A percentile compares a stretch with the other conserved stretches of the same genome.
These are phyloP conservation scores for Nowakowskiella sp. DNA, from an alignment of 192 early-diverging fungal genomes.

Conservation along the genomic window DNA sequence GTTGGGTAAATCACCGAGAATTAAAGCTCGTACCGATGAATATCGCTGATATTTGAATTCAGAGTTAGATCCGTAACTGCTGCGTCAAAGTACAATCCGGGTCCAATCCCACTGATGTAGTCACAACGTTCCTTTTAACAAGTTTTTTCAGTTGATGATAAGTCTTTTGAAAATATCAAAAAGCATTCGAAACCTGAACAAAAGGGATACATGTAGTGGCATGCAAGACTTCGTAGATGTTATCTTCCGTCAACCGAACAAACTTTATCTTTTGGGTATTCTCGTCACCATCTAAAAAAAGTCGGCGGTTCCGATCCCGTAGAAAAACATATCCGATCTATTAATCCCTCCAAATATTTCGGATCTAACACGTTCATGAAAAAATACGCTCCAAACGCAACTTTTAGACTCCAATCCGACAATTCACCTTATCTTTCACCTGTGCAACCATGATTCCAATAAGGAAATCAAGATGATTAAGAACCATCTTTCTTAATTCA, in stretches of 20 bases:
- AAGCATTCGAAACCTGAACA: conserved; percentile 14
- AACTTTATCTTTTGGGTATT: conserved; percentile 15
- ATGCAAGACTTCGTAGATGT: conserved; percentile 28
- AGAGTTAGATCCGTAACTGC: conserved; percentile 25
- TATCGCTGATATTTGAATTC: conserved; percentile 13
- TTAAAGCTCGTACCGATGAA: conserved; percentile 9
- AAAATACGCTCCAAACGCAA: not conserved
- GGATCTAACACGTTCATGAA: conserved; percentile 18
- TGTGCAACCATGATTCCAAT: conserved; percentile 25
- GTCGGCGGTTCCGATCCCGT: conserved; percentile 21
- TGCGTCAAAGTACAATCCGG: conserved; percentile 26
- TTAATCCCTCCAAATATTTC: conserved; percentile 2
- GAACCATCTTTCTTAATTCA: conserved; percentile 2
- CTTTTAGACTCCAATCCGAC: conserved; percentile 16
- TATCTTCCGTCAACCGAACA: conserved; percentile 18
- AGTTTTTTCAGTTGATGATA: not conserved
- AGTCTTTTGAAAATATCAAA: not conserved
- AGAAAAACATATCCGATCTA: conserved; percentile 22
- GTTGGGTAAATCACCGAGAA: conserved; percentile 9
- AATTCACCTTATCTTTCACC: conserved; percentile 8
- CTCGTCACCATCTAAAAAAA: conserved; percentile 18
- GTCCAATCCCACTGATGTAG: conserved; percentile 21
- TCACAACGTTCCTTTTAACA: conserved; percentile 21
- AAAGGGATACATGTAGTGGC: conserved; percentile 35
- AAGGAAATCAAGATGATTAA: conserved; percentile 15